Percentiles rank a stretch among this genome's conserved stretches.
These are phyloP conservation scores for Hexamita inflata DNA, from an alignment of 208 protist species.

Conservation along the genomic window DNA sequence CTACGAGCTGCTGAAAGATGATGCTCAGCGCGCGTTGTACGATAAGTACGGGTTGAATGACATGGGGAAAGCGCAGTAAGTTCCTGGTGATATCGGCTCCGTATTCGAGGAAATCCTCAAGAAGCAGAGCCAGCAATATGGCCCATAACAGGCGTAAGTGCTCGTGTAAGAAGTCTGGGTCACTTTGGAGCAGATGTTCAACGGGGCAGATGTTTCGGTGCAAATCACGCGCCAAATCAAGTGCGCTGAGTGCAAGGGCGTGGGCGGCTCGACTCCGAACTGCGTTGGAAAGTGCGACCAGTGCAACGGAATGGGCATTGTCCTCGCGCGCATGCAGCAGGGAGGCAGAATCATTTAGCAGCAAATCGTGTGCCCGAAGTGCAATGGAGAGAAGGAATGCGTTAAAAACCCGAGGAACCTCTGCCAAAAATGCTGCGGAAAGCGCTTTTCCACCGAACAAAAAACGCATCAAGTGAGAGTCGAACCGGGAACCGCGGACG, in stretches of 20 bases:
- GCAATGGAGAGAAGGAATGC: background rate
- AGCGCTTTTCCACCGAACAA: background rate
- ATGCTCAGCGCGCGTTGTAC: constrained; percentile 34
- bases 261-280: background rate
- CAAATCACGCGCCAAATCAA: background rate
- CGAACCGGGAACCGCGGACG: background rate
- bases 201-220: background rate
- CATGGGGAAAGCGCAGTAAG: too few species aligned
- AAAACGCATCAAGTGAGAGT: background rate
- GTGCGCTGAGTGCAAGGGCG: background rate
- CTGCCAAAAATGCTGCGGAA: background rate
- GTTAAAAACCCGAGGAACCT: background rate
- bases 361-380: background rate
- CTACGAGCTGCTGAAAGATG: constrained; percentile 62
- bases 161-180: background rate
- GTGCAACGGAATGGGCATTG: background rate
- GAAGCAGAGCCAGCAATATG: too few species aligned
- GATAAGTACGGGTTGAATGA: background rate
- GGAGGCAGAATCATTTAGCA: background rate
- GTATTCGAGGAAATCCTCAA: too few species aligned
- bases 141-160: background rate
- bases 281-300: background rate
- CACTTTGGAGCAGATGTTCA: constrained; percentile 3
- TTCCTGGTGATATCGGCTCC: too few species aligned
- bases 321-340: background rate